phyloP scores from a whole-genome alignment of 2,329 filamentous ascomycete genomes.

The Trichoderma oligosporum region DNA sequence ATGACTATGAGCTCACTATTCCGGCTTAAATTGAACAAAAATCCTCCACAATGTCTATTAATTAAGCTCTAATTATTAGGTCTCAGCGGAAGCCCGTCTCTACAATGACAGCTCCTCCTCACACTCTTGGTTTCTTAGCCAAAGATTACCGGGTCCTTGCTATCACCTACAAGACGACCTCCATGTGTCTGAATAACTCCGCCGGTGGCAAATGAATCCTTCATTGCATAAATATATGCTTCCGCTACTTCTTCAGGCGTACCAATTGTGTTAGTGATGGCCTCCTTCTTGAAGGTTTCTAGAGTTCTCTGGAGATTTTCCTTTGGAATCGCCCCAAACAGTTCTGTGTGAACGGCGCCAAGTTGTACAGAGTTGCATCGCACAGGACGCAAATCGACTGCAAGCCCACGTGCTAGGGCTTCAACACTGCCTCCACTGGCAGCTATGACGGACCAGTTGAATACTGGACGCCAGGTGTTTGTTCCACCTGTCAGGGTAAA shows the following conservation, averaged over 20 bases:
- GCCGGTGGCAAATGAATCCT: conserved; percentile 38
- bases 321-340: conserved; percentile 28
- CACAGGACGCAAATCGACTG: conserved; percentile 59
- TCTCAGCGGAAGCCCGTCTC: no score
- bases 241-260: conserved; percentile 41
- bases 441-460: conserved; percentile 48
- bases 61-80: no score
- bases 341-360: conserved; percentile 49
- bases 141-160: conserved; percentile 14
- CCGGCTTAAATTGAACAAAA: no score
- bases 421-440: conserved; percentile 49
- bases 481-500: conserved; percentile 56
- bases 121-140: no score
- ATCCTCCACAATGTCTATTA: no score
- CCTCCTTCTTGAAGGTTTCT: conserved; percentile 20
- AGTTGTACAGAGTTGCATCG: conserved; percentile 61
- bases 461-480: conserved; percentile 47
- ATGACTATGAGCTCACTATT: conserved; percentile 8
- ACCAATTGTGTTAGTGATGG: conserved; percentile 27
- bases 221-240: conserved; percentile 43
- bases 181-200: conserved; percentile 28
- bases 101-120: neutral
- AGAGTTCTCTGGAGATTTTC: conserved; percentile 20
- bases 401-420: conserved; percentile 52
- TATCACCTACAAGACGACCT: conserved; percentile 26